Base-by-base conservation (phyloP, 257 asterid genomes). In the Plantago ovata region DNA sequence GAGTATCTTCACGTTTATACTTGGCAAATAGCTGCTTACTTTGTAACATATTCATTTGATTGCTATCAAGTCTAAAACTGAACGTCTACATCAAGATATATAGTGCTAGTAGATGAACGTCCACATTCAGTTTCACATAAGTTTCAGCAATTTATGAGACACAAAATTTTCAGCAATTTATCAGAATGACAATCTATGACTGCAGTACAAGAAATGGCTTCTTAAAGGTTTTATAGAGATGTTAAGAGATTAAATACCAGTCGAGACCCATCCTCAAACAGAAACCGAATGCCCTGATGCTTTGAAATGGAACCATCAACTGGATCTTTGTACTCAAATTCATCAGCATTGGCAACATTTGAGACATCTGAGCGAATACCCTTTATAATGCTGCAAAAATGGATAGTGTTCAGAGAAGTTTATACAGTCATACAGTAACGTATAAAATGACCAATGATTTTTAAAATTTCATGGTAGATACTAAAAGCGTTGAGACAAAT, bases 251-350 rank as follows among this genome's bases (percentile, higher is more conserved):
- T 15, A 44, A 42, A 83, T 84, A 92, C 98, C 97, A 92, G 62
- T 77, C 97, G 95, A 12, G 98, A 92, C 23, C 96, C 96, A 60
- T 92, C 98, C 70, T 76, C 94, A 71, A 92, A 88, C 62, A 92
- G 72, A 68, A 81, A 92, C 65, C 98, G 80, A 71, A 92, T 84
- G 39, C 98, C 98, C 82, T 92, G 98, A 72, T 92, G 93, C 78
- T 84, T 85, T 43, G 98, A 84, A 68, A 92, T 44, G 16, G 97
- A 92, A 81, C 97, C 96, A 77, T 92, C 98, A 66, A 92, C 95
- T 9, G 96, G 95, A 66, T 92, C 98, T 56, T 86, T 92, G 81
- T 92, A 92, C 75, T 92, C 97, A 46, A 92, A 92, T 75, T 92
- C 98, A 71, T 92, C 98, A 69, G 85, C 98, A 63, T 64, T 21